Base-by-base conservation (phyloP, 2,329 filamentous ascomycete species). In the Celoporthe dispersa region DNA sequence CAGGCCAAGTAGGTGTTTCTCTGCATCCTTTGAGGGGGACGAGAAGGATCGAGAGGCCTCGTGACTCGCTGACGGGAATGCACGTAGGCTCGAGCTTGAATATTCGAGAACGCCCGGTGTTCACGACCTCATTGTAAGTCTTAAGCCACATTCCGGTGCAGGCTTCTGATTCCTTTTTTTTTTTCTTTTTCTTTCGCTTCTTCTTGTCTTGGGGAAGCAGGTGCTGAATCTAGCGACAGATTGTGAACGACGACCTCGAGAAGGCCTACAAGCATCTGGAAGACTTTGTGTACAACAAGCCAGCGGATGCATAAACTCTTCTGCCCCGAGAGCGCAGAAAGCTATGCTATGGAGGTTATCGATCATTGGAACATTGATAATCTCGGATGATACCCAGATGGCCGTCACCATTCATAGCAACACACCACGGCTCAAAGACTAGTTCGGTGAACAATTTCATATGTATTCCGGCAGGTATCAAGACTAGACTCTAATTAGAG, bases 31-130 rank as follows among this genome's bases (percentile, higher is more conserved):
- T 9, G 33, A 6, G 12, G 4, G 5, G 11, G 60, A 4, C 1
- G 35, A 4, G 33, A 25, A 31, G 3, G 1, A 12, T n/a, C 22
- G 22, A 22, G 22, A n/a, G 22, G 16, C 22, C 19, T n/a, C 9
- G 44, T 57, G 41, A 44, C 1, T 44, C 19, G 16, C 69, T 71
- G 37, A 71, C 69, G 16, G 25, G 31, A 22, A 14, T 14, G 19
- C 2, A 16, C 39, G 31, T 25, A 71, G 69, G 63, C 85, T 88
- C 63, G 93, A 97, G 84, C 84, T 97, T 72, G 91, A 90, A 72
- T 96, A 88, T 78, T 85, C 91, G 57, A 86, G 90, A 80, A 87
- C 86, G 2, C 87, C 88, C 0, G 91, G 91, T 25, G 88, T 88
- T 78, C 86, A 80, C 70, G 79, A 81, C 73, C 75, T 74, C 68